Base-by-base conservation (phyloP, 495 filamentous ascomycete species). In the Aspergillus ellipticus region DNA sequence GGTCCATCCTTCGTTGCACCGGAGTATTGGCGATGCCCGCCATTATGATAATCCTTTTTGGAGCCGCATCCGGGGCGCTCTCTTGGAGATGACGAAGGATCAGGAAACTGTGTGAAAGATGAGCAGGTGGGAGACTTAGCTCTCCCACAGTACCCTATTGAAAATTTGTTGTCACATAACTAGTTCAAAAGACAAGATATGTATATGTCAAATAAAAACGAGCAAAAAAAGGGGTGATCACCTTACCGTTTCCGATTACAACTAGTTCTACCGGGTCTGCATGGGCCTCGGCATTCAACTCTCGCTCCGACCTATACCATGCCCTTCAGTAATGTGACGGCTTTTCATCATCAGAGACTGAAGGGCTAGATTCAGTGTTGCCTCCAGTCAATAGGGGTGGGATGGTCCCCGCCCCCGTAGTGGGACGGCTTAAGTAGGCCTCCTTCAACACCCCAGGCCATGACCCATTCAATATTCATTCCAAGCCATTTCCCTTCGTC, bases 1-100 rank as follows among this genome's bases (percentile, higher is more conserved):
- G 42, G 47, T 39, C 15, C 47, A 41, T 45, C 53, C 51, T 56
- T 33, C 29, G 50, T 54, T 46, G 54, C 28, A 48, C 29, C 43
- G 37, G 24, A 35, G 35, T 39, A 29, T 28, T 48, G 45, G 45
- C 45, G 11, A 29, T 48, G 22, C 19, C 45, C 45, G 45, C 45
- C 24, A n/a, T 48, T n/a, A 29, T 28, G 22, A 28, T 5, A 16
- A 24, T 48, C 28, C 28, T 24, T 48, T 48, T 48, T 48, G 45
- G 28, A 48, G 22, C 28, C 15, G 45, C 4, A 48, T 24, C 45
- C 45, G 13, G 11, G 15, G 24, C 15, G 45, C 7, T 22, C 45
- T 48, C 28, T 28, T 48, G 22, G 11, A 39, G 35, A n/a, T 15
- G 35, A 39, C 35, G 35, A 29, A n/a, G 28, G 45, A 29, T 29